Conservation (phyloP, 2,329 filamentous ascomycete genomes). For the Cladosporium sp. region DNA sequence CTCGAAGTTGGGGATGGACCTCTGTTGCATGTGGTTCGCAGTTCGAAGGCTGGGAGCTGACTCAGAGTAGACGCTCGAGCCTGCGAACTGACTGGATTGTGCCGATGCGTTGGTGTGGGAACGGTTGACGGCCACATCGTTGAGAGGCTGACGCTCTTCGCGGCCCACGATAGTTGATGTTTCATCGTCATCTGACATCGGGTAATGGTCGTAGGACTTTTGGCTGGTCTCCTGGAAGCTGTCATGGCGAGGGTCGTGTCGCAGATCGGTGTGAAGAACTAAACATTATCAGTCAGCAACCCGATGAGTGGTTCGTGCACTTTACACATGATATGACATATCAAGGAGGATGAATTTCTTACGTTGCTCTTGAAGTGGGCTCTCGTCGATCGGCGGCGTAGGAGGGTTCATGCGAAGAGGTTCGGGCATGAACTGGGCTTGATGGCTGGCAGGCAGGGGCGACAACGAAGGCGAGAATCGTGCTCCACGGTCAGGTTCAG, state of each 20-base stretch:
- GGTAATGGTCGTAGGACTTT: conserved; percentile 3
- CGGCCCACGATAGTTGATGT: conserved; percentile 8
- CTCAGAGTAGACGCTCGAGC: conserved; percentile 38
- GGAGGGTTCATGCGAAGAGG: conserved; percentile 52
- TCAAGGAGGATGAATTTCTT: not conserved
- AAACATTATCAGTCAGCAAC: not conserved
- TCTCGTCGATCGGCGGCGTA: conserved; percentile 34
- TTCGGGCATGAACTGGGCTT: conserved; percentile 36
- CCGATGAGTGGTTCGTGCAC: not conserved
- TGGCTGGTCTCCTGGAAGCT: conserved; percentile 19
- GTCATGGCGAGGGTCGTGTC: conserved; percentile 22
- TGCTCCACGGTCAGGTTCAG: conserved; percentile 12
- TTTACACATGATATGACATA: not conserved
- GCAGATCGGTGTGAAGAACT: not conserved
- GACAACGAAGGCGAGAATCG: conserved; percentile 6
- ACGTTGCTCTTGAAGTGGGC: not conserved
- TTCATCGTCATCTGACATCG: conserved; percentile 20
- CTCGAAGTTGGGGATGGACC: conserved; percentile 11
- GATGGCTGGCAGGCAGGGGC: conserved; percentile 10
- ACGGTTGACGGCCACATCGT: conserved; percentile 30
- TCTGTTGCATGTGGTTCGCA: conserved; percentile 10
- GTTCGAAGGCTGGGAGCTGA: conserved; percentile 29
- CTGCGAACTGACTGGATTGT: conserved; percentile 12
- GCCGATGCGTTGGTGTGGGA: conserved; percentile 32
- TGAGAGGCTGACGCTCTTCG: conserved; percentile 16